Base-by-base conservation (phyloP, 495 filamentous ascomycete genomes). In the Trypethelium eluteriae region DNA sequence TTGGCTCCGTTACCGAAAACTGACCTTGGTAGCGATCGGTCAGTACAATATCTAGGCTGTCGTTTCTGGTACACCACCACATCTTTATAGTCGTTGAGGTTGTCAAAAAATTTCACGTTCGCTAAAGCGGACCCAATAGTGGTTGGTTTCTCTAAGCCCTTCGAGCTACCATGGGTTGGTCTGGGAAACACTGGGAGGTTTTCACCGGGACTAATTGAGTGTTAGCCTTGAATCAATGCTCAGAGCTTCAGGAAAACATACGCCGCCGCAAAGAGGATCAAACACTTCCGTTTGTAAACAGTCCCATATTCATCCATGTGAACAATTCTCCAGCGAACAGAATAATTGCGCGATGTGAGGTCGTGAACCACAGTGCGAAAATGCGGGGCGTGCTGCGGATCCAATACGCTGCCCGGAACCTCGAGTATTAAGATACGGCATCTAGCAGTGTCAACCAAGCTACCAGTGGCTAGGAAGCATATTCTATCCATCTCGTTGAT, bases 241-340 rank as follows among this genome's bases (percentile, higher is more conserved):
- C 53, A 65, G 44, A 47, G 64, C 25, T 67, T 35, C 2, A 59
- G 59, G 56, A 35, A 46, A 14, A 65, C 82, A 74, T 79, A 89
- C 88, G 86, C 88, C 10, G 92, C 83, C 0, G 89, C 93, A 47
- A 97, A 84, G 35, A 96, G 83, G 34, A 97, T 78, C 2, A 96
- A 71, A 3, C 94, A 80, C 59, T 78, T 80, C 34, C 89, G 79
- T 2, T 71, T 75, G 69, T 89, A 85, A 0, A 85, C 81, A 0
- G 89, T 76, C 0, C 88, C 88, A 73, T 89, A 86, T 10, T 85
- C 72, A 56, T 80, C 66, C 77, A 81, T 75, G 70, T 85, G 70
- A 63, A 85, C 25, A 66, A 88, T 70, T 3, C 75, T 76, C 78
- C 82, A 89, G 0, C 83, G 80, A 18, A 96, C 79, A 0, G 88